These are phyloP conservation scores for Epichloe aotearoae DNA, from an alignment of 2,329 filamentous ascomycete genomes.

Conservation along the genomic window DNA sequence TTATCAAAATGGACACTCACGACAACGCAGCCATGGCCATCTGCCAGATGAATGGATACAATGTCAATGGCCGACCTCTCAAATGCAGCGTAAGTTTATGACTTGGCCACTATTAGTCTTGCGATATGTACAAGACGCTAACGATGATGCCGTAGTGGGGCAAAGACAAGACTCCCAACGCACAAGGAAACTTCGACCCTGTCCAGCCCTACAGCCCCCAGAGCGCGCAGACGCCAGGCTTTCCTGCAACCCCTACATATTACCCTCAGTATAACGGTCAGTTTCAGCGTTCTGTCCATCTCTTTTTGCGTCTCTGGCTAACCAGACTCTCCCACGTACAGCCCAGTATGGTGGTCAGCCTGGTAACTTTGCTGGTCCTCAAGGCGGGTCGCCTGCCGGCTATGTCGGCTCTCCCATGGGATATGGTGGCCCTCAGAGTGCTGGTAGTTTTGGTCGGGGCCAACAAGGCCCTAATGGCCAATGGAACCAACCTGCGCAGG, in stretches of 20 bases:
- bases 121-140: neutral
- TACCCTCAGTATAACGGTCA: conserved; percentile 89
- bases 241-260: conserved; percentile 69
- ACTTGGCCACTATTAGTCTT: conserved; percentile 12
- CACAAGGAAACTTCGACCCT: conserved; percentile 54
- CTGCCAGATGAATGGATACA: conserved; percentile 94
- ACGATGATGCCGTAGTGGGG: conserved; percentile 58
- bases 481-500: conserved; percentile 38
- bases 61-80: conserved; percentile 88
- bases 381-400: conserved; percentile 46
- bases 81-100: conserved; percentile 85
- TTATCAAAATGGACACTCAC: conserved; percentile 98
- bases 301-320: conserved; percentile 2
- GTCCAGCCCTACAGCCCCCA: conserved; percentile 60
- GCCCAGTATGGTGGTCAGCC: conserved; percentile 52
- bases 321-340: conserved; percentile 10
- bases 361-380: conserved; percentile 49
- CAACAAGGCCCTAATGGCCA: conserved; percentile 44
- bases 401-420: conserved; percentile 57
- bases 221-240: conserved; percentile 58
- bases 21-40: conserved; percentile 98
- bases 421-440: conserved; percentile 60
- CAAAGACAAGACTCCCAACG: conserved; percentile 88
- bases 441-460: conserved; percentile 75
- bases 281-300: conserved; percentile 15